Conservation (phyloP, 345 rosid genomes). For the Psidium friedrichsthalianum region DNA sequence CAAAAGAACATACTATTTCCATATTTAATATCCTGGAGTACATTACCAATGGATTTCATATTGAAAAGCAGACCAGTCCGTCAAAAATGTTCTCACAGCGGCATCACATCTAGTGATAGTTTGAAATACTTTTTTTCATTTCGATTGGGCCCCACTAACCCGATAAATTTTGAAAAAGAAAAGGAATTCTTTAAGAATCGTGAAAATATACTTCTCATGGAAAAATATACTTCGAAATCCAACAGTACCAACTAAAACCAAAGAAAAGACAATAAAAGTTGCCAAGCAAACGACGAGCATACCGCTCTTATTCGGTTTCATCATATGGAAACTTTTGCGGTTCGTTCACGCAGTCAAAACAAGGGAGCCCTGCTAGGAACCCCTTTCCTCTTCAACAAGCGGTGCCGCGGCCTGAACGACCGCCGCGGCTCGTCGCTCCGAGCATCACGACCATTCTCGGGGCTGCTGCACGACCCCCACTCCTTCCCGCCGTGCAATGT, state of each 20-base stretch:
- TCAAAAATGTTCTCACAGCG: neutral
- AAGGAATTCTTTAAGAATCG: too few relatives aligned
- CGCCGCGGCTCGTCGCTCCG: slow-evolving; percentile 27
- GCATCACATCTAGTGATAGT: neutral
- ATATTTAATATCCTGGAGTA: neutral
- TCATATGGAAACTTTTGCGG: neutral
- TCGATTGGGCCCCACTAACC: too few relatives aligned
- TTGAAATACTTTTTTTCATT: neutral
- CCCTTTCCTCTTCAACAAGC: slow-evolving; percentile 22
- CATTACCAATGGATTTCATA: neutral
- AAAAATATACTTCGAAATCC: neutral
- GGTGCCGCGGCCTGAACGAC: slow-evolving; percentile 40
- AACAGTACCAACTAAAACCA: neutral
- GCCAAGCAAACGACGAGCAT: neutral
- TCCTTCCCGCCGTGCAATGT: neutral
- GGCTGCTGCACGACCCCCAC: slow-evolving; percentile 25
- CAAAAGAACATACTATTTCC: neutral
- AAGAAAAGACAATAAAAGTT: neutral
- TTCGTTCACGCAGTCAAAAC: neutral
- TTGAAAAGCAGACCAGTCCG: neutral
- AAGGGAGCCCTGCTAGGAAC: slow-evolving; percentile 34
- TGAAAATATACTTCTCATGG: too few relatives aligned
- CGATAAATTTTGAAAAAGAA: too few relatives aligned
- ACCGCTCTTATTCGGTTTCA: neutral
- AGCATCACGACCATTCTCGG: slow-evolving; percentile 27